Conservation (phyloP, 176 grass and related monocot species). For the Miscanthus lutarioriparius region DNA sequence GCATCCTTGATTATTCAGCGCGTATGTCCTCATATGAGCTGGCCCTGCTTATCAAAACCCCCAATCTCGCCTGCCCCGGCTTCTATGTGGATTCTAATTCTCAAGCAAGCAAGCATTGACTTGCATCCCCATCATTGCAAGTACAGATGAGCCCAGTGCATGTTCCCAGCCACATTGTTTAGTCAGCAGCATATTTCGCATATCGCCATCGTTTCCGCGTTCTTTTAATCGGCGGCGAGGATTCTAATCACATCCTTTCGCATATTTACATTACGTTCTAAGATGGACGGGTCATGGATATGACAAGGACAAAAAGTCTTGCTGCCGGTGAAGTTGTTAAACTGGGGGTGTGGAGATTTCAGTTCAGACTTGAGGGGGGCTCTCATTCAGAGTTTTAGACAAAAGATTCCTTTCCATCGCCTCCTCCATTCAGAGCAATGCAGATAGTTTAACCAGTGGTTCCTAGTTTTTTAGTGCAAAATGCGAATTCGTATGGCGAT, state of each 20-base stretch:
- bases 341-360: neutral
- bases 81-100: slow-evolving; percentile 35
- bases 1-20: slow-evolving; percentile 6
- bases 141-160: slow-evolving; percentile 40
- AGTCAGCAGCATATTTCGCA: slow-evolving; percentile 34
- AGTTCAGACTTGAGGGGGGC: slow-evolving; percentile 7
- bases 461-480: slow-evolving; percentile 37
- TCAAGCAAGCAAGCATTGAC: slow-evolving; percentile 44
- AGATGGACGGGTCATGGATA: slow-evolving; percentile 17
- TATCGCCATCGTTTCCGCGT: slow-evolving; percentile 21
- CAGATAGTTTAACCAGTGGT: slow-evolving; percentile 30
- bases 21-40: slow-evolving; percentile 40
- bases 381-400: slow-evolving; percentile 19
- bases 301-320: slow-evolving; percentile 31
- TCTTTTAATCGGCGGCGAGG: slow-evolving; percentile 23
- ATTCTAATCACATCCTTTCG: neutral
- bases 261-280: slow-evolving; percentile 8
- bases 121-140: slow-evolving; percentile 56
- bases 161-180: slow-evolving; percentile 38
- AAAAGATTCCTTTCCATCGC: slow-evolving; percentile 42
- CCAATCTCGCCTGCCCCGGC: slow-evolving; percentile 20
- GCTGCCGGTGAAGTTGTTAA: slow-evolving; percentile 24
- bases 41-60: slow-evolving; percentile 39
- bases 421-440: slow-evolving; percentile 30
- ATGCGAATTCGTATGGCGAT: slow-evolving; percentile 49